A percentile compares a stretch with the other conserved stretches of the same genome.
These are phyloP conservation scores for Wickerhamomyces sp. DNA, from an alignment of 1,139 yeast species.

Conservation along the genomic window DNA sequence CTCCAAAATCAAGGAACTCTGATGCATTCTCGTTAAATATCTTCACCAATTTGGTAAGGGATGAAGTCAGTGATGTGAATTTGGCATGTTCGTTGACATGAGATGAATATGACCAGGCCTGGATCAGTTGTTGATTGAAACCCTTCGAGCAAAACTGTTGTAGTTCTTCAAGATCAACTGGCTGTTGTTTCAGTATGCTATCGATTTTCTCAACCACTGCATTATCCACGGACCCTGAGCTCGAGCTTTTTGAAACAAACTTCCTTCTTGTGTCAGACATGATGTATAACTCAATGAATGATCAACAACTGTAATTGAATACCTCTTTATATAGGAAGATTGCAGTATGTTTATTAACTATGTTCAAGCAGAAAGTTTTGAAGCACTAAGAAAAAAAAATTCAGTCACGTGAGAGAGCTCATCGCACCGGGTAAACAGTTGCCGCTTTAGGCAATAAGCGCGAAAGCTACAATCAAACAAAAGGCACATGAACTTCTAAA, in stretches of 20 bases:
- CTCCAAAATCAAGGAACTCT: conserved; percentile 26
- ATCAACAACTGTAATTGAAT: background rate
- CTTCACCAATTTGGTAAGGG: conserved; percentile 12
- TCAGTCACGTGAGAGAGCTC: background rate
- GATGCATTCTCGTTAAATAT: conserved; percentile 5
- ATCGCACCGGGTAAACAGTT: background rate
- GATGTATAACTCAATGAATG: background rate
- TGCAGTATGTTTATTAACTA: too few relatives aligned
- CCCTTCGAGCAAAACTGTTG: conserved; percentile 31
- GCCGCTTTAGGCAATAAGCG: background rate
- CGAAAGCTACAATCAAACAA: background rate
- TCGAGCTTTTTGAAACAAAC: background rate
- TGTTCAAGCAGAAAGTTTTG: background rate
- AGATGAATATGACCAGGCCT: conserved; percentile 60
- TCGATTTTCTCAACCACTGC: conserved; percentile 25
- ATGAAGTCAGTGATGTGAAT: conserved; percentile 37
- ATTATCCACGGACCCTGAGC: conserved; percentile 16
- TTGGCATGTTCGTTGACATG: conserved; percentile 56
- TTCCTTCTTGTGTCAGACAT: background rate
- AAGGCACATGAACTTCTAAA: background rate
- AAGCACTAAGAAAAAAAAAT: background rate
- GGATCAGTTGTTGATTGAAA: conserved; percentile 34
- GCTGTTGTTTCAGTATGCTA: conserved; percentile 18
- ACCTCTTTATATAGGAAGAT: background rate
- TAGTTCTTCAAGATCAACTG: conserved; percentile 26